Evolutionary conservation across 805 yeast species (phyloP), one percentile per base, ranked within the genome.

Genomic region (Blastobotrys parvus): DNA sequence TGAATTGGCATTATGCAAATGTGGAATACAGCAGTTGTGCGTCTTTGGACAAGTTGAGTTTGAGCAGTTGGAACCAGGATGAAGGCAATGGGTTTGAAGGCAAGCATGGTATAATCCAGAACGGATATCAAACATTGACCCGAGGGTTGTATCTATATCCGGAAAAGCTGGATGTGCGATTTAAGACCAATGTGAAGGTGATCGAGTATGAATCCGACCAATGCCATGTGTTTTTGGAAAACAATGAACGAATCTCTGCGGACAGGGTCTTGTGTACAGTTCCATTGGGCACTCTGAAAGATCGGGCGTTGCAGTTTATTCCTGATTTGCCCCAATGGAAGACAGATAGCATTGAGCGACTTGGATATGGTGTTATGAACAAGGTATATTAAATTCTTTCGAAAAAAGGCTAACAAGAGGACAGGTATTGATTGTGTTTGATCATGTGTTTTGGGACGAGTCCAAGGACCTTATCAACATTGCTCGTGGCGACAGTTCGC

Each of bases 311-410:
- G 22, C 66, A 63, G 48, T 67, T 67, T 39, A 60, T 61, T 21
- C 72, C 72, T 1, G 69, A 64, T 32, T 45, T 67, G 11, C 71
- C 71, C 8, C 63, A 61, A 34, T 59, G 66, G 64, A 67, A 67
- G 44, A 42, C 55, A 6, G 63, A 63, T 41, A 61, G 68, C 32
- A 67, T 67, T 20, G 62, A 59, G 39, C 52, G 68, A 1, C 53
- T 68, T 3, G 69, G 67, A 3, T 64, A 59, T 36, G 71, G 71
- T 2, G 63, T 57, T 5, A 56, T 61, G 18, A 68, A 68, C 52
- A 67, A 67, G 45, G 62, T 53, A 17, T 30, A 49, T 35, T 16
- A 41, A n/a, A n/a, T n/a, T n/a, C n/a, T n/a, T n/a, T n/a, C 10
- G 29, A 13, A 17, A 22, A 18, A 10, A n/a, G 15, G 32, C 4